phyloP scores from a whole-genome alignment of 306 rosid genomes.

The Erythrophleum fordii region DNA sequence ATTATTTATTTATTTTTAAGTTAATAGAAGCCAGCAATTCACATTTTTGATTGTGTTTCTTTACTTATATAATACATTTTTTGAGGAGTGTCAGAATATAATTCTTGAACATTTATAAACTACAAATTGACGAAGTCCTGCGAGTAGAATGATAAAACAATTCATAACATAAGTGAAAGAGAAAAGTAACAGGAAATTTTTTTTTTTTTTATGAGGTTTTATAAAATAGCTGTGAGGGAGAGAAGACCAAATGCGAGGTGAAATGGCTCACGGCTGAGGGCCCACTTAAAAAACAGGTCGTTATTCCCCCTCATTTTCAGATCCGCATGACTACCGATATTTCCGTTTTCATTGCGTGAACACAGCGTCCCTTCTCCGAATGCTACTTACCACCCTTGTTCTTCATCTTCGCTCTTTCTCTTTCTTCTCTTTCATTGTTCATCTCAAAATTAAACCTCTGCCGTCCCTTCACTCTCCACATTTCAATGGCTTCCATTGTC shows the following conservation, averaged over 20 bases:
- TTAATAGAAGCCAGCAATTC: not conserved
- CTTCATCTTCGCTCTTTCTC: not conserved
- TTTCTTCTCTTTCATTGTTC: not conserved
- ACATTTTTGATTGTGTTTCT: no score
- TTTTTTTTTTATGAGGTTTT: no score
- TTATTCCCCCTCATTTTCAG: not conserved
- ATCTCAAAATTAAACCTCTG: slow-evolving; percentile 7
- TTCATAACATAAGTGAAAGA: no score
- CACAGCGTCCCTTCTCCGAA: not conserved
- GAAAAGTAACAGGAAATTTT: no score
- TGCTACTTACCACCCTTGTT: not conserved
- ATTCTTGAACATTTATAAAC: no score
- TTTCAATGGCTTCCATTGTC: slow-evolving; percentile 46
- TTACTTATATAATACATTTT: no score
- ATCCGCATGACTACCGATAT: slow-evolving; percentile 32
- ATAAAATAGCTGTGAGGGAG: no score
- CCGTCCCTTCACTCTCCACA: not conserved
- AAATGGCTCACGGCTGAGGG: slow-evolving; percentile 19
- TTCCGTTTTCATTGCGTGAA: slow-evolving; percentile 18
- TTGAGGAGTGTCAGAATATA: no score
- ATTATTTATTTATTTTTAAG: no score
- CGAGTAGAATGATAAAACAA: no score
- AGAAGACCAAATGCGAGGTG: not conserved
- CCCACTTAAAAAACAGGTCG: slow-evolving; percentile 3
- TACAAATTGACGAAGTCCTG: no score